phyloP scores from a whole-genome alignment of 371 early-diverging fungal genomes.

The Catenaria anguillulae region DNA sequence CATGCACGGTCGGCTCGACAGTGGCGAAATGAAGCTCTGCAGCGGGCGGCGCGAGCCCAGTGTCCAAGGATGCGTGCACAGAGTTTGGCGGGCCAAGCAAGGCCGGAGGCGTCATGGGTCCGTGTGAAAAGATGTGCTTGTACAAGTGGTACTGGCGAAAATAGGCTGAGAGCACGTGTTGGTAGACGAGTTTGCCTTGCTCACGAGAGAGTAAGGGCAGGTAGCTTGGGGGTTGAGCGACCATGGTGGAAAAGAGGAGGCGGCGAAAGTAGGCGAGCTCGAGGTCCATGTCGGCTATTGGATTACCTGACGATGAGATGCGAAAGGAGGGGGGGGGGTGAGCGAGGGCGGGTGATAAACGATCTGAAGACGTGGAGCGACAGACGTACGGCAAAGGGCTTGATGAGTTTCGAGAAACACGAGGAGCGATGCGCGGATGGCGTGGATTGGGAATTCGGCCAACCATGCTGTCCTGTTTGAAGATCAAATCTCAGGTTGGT shows the following conservation, averaged over 20 bases:
- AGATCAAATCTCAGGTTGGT: too few species aligned
- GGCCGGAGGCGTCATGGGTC: background rate
- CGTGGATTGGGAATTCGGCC: too few species aligned
- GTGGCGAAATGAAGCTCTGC: too few species aligned
- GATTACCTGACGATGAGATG: too few species aligned
- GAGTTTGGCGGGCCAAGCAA: background rate
- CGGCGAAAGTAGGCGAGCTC: background rate
- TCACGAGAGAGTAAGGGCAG: background rate
- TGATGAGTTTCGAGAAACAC: too few species aligned
- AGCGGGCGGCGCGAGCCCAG: too few species aligned
- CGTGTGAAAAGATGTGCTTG: background rate
- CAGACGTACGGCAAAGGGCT: too few species aligned
- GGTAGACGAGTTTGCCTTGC: background rate
- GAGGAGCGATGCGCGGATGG: too few species aligned
- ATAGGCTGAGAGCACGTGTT: background rate
- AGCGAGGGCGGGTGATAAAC: background rate
- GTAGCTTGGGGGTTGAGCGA: background rate
- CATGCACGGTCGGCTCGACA: too few species aligned
- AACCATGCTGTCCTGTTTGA: too few species aligned
- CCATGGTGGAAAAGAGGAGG: background rate
- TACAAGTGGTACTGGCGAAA: background rate
- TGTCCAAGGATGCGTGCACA: too few species aligned
- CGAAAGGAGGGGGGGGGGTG: background rate
- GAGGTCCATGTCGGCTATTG: background rate
- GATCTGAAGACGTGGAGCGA: too few species aligned